Base-by-base conservation (phyloP, 75 land plant species). In the Isoetes taiwanensis region DNA sequence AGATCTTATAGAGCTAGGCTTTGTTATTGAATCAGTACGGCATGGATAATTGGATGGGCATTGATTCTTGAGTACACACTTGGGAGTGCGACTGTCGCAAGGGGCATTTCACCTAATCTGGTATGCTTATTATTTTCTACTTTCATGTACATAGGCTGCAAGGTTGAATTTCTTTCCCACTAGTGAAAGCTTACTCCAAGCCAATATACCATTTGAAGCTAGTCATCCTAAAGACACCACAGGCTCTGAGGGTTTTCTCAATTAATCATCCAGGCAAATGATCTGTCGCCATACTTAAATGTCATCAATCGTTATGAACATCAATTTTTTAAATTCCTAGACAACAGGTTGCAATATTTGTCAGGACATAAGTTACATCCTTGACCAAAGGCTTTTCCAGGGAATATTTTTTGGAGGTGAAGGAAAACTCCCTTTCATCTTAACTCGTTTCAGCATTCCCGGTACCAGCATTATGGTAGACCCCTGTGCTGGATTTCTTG, bases 41-140 rank as follows among this genome's bases (percentile, higher is more conserved):
- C 97, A 20, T 91, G 97, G 97, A 31, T 91, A 34, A 71, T 91
- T 73, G 97, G 97, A 34, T 91, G 97, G 97, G 96, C 83, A 31
- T 70, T 91, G 26, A 79, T 91, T 17, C 57, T 91, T 66, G 97
- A 87, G 59, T 91, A 91, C 58, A 87, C 97, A 26, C 80, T 91
- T 21, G 96, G 97, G 25, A 95, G 97, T 3, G 37, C 97, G 25
- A 77, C 97, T 28, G 89, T 91, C 62, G 97, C 97, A 19, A 83
- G 97, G 12, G 97, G 95, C 24, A 87, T 86, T 58, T 81, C 97
- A 23, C 97, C 97, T 29, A 91, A 91, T 65, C 64, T 91, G 85
- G 97, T 91, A 63, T n/a, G 1, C 1, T 14, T 17, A 35, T 53
- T 56, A 42, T 3, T 29, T 3, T 6, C 50, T 46, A n/a, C n/a